Evolutionary conservation across 192 early-diverging fungal species (phyloP).

Genomic region (Jimgerdemannia flammicorona): DNA sequence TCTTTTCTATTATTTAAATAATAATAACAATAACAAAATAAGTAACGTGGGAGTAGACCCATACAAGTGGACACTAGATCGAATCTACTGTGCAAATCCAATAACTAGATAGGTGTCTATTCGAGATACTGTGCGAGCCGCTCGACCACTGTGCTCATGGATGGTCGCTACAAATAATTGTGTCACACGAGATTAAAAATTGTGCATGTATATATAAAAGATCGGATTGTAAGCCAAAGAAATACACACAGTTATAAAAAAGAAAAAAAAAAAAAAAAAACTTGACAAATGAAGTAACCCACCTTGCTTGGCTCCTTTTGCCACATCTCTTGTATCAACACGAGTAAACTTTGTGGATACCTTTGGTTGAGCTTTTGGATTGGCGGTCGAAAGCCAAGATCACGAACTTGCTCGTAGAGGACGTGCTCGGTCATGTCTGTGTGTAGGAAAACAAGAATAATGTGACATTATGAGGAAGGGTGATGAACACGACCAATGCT

Average conservation of each 20-base stretch:
- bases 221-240: background rate
- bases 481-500: background rate
- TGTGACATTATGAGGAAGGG: background rate
- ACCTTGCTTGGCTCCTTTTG: slow-evolving; percentile 48
- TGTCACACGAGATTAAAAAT: slow-evolving; percentile 10
- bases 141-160: slow-evolving; percentile 71
- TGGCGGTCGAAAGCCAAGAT: slow-evolving; percentile 56
- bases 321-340: slow-evolving; percentile 73
- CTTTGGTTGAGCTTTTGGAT: slow-evolving; percentile 49
- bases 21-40: too few species aligned
- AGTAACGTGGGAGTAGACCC: too few species aligned
- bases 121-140: slow-evolving; percentile 61
- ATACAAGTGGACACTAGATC: too few species aligned
- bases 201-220: too few species aligned
- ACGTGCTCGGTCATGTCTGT: slow-evolving; percentile 24
- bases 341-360: slow-evolving; percentile 56
- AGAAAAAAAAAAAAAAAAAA: too few species aligned
- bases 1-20: too few species aligned
- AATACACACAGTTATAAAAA: background rate
- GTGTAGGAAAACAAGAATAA: background rate
- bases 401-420: slow-evolving; percentile 41
- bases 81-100: too few species aligned
- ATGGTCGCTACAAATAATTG: slow-evolving; percentile 40
- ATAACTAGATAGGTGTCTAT: too few species aligned
- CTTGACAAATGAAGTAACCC: slow-evolving; percentile 4